Evolutionary conservation across 495 filamentous ascomycete genomes (phyloP), one percentile per base, ranked within the genome.

Genomic region (Hyphodiscus hymeniophilus): DNA sequence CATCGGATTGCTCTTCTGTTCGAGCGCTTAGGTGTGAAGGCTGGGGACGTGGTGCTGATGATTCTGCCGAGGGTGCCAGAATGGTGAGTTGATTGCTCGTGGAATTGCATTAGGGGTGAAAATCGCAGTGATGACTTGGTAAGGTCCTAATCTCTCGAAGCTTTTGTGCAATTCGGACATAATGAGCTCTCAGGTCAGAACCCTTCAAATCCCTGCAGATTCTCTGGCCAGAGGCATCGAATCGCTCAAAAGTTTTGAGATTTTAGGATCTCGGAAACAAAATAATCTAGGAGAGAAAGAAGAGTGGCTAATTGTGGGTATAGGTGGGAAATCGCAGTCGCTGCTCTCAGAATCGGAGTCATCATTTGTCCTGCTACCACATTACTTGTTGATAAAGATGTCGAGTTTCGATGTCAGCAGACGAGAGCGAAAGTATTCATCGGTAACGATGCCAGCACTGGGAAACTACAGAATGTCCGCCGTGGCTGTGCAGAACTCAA

Each of bases 311-410:
- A n/a, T n/a, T n/a, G n/a, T n/a, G n/a, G n/a, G n/a, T 23, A 10
- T 8, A 48, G 45, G 45, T 49, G 47, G 47, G 47, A 49, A 33
- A 41, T 49, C 16, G 47, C 38, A 15, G 35, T 42, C 3, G 4
- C 36, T 22, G 35, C 22, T 6, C 2, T 49, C 11, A 3, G 47
- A 1, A 21, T 1, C 16, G 47, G 47, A 1, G 32, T 49, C 21
- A 20, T 49, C 5, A 7, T 49, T 33, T 3, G 5, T 33, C 47
- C 47, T 12, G 35, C 22, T 7, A 49, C 47, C 2, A 42, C 20
- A 2, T 24, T 49, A 7, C 12, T 49, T 8, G 22, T 17, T 2
- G 4, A 7, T 3, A 49, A 49, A 15, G 47, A 49, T 41, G 31
- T 49, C 31, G 10, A 30, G 20, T 49, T 31, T 20, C 35, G 47